A percentile compares a stretch with the other conserved stretches of the same genome.
Evolutionary conservation across 2,329 filamentous ascomycete species (phyloP).

Genomic region (Tolypocladium amazonense): DNA sequence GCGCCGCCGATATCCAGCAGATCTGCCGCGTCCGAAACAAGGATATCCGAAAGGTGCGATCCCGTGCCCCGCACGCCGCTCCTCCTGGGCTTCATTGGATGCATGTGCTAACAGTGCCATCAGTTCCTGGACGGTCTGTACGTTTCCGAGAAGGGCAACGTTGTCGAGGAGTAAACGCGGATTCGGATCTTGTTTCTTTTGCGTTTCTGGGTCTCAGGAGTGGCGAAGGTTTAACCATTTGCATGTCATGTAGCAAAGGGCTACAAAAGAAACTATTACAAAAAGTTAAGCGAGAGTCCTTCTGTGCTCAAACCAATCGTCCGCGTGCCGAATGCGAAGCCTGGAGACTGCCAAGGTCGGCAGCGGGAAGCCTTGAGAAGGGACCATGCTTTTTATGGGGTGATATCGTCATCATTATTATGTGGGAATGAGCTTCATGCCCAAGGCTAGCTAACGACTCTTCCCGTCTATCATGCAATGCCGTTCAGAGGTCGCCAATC

Average conservation of each 20-base stretch:
- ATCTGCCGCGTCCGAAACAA: slow-evolving; percentile 99
- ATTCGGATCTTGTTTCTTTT: slow-evolving; percentile 39
- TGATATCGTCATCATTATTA: not conserved
- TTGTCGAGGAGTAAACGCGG: slow-evolving; percentile 56
- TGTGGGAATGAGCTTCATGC: not conserved
- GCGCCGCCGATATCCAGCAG: slow-evolving; percentile 98
- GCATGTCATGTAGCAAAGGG: slow-evolving; percentile 48
- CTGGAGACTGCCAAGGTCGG: not conserved
- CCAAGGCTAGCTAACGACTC: not conserved
- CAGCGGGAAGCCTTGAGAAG: not conserved
- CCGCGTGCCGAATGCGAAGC: not conserved
- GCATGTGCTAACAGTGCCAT: slow-evolving; percentile 10
- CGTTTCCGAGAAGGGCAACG: slow-evolving; percentile 97
- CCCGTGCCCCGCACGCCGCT: not conserved
- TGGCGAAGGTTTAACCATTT: slow-evolving; percentile 49
- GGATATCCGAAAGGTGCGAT: slow-evolving; percentile 95
- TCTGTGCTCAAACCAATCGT: slow-evolving; percentile 1
- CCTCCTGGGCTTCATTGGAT: not conserved
- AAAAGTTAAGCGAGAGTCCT: slow-evolving; percentile 27
- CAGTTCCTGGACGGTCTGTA: slow-evolving; percentile 99
- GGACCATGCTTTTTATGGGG: not conserved
- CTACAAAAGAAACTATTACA: slow-evolving; percentile 26
- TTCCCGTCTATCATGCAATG: slow-evolving; percentile 1
- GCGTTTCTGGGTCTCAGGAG: slow-evolving; percentile 53
- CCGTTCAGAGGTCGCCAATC: not conserved